These are phyloP conservation scores for Zygosaccharomyces siamensis DNA, from an alignment of 805 yeast genomes.

Conservation along the genomic window DNA sequence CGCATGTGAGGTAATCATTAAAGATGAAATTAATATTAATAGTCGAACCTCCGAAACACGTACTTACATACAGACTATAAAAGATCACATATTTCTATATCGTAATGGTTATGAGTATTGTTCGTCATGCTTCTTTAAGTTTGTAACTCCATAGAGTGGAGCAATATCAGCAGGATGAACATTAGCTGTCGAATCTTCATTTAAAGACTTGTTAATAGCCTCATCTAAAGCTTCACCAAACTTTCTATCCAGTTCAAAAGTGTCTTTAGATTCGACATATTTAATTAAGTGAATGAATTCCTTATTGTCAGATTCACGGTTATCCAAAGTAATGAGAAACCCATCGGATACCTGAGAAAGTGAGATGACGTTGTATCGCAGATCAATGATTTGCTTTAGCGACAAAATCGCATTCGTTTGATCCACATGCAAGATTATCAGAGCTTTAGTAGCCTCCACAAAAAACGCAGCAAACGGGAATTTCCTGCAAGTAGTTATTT, in stretches of 20 bases:
- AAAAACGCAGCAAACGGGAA: constrained; percentile 40
- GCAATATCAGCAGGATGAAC: constrained; percentile 39
- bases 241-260: constrained; percentile 23
- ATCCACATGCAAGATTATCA: constrained; percentile 33
- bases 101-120: constrained; percentile 27
- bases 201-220: constrained; percentile 25
- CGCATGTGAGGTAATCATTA: not conserved
- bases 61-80: not conserved
- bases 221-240: constrained; percentile 19
- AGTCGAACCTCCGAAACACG: not conserved
- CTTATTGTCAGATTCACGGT: constrained; percentile 17
- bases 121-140: constrained; percentile 60
- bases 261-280: constrained; percentile 18
- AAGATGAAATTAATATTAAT: not conserved
- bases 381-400: constrained; percentile 30
- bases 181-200: constrained; percentile 28
- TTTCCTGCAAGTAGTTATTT: constrained; percentile 36
- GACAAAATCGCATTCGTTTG: constrained; percentile 19
- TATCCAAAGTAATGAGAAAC: constrained; percentile 36
- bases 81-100: not conserved
- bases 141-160: constrained; percentile 46
- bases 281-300: constrained; percentile 20
- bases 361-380: constrained; percentile 32
- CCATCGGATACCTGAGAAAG: constrained; percentile 32
- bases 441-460: constrained; percentile 47